These are phyloP conservation scores for Podospora pseudocomata DNA, from an alignment of 495 filamentous ascomycete genomes.

Conservation along the genomic window DNA sequence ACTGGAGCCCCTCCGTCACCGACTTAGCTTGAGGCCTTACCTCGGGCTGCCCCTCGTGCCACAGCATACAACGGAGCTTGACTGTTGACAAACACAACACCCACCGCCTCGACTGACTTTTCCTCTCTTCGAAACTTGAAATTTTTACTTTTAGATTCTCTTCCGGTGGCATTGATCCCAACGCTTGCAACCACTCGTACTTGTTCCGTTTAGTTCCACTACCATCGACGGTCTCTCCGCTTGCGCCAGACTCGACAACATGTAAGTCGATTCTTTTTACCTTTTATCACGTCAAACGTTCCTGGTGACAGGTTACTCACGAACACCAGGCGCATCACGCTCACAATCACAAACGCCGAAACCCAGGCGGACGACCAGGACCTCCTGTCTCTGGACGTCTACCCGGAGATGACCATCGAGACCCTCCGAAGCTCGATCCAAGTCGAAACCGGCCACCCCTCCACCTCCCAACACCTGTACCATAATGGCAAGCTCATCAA, in stretches of 20 bases:
- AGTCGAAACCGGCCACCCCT: constrained; percentile 51
- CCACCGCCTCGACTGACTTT: background rate
- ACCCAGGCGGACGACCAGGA: constrained; percentile 64
- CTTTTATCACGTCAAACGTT: background rate
- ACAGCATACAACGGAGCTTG: background rate
- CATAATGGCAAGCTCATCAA: constrained; percentile 82
- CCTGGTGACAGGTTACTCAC: background rate
- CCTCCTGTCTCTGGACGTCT: constrained; percentile 79
- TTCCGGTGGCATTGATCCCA: background rate
- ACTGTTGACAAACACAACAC: background rate
- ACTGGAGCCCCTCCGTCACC: constrained; percentile 4
- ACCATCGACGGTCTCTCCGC: background rate
- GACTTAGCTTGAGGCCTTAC: background rate
- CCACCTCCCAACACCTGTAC: constrained; percentile 66
- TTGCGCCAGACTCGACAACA: background rate
- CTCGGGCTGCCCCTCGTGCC: constrained; percentile 11
- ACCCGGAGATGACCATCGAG: constrained; percentile 75
- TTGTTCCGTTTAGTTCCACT: background rate
- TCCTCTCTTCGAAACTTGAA: background rate
- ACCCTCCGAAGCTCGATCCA: constrained; percentile 81
- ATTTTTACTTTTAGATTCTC: background rate
- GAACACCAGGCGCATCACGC: constrained; percentile 30
- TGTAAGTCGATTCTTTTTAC: constrained; percentile 2
- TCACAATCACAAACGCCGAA: constrained; percentile 78
- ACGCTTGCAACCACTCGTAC: background rate